These are phyloP conservation scores for Leishmania gerbilli DNA, from an alignment of 208 protist genomes.

Conservation along the genomic window DNA sequence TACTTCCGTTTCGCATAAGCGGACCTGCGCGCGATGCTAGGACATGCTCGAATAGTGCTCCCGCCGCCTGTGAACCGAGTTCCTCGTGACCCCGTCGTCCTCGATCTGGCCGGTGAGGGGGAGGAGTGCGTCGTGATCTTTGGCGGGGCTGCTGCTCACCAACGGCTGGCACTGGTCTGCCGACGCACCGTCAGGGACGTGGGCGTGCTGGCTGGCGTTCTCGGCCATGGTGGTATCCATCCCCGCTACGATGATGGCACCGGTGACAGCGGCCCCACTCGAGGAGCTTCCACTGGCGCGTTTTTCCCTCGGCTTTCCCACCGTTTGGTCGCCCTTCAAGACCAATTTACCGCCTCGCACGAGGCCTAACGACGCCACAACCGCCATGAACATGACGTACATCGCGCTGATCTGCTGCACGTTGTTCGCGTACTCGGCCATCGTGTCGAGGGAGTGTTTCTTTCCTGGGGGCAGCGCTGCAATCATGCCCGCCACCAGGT, in stretches of 20 bases:
- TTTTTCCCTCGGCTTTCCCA: neutral
- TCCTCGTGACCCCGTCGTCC: neutral
- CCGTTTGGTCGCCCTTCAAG: slow-evolving; percentile 32
- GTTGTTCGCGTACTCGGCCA: slow-evolving; percentile 63
- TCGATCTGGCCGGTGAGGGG: neutral
- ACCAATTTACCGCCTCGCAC: slow-evolving; percentile 57
- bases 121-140: slow-evolving; percentile 13
- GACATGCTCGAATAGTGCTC: neutral
- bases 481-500: slow-evolving; percentile 49
- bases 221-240: neutral
- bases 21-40: neutral
- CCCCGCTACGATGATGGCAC: neutral
- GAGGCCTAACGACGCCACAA: slow-evolving; percentile 61
- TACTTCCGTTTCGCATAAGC: neutral
- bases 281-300: neutral
- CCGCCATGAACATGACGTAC: slow-evolving; percentile 85
- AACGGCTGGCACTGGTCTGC: neutral
- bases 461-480: slow-evolving; percentile 32
- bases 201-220: neutral
- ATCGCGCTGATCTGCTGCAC: slow-evolving; percentile 72
- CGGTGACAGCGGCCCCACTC: neutral
- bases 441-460: slow-evolving; percentile 18
- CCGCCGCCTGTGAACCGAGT: neutral
- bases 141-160: neutral
- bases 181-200: neutral